Evolutionary conservation across 163 green algal genomes (phyloP).

Genomic region (Trebouxiophyceae sp.): DNA sequence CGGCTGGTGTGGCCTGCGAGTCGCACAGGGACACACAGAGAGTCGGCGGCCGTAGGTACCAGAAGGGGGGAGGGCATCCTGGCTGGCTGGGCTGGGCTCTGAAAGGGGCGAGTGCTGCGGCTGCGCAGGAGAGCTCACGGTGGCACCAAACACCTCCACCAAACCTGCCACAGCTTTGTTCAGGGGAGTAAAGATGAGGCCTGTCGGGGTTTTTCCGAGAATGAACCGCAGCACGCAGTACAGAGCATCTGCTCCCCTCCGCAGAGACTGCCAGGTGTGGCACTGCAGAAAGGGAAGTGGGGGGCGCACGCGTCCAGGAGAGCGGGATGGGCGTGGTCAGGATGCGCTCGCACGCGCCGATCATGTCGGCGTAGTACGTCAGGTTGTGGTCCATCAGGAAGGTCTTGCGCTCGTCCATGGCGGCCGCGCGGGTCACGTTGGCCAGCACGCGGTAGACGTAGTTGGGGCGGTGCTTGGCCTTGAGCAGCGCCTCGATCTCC

Average conservation of each 20-base stretch:
- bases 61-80: background rate
- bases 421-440: conserved; percentile 11
- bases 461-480: conserved; percentile 37
- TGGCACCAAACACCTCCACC: background rate
- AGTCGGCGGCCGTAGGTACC: background rate
- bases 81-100: too few relatives aligned
- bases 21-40: background rate
- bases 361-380: conserved; percentile 62
- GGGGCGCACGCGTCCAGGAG: conserved; percentile 29
- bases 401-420: background rate
- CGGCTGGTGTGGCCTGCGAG: conserved; percentile 21
- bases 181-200: too few relatives aligned
- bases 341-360: conserved; percentile 55
- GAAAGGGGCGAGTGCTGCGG: too few relatives aligned
- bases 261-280: background rate
- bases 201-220: too few relatives aligned
- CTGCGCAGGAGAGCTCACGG: too few relatives aligned
- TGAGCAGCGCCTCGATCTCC: conserved; percentile 43
- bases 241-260: too few relatives aligned
- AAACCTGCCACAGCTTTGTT: conserved; percentile 1
- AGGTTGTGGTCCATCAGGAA: conserved; percentile 59
- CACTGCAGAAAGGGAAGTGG: background rate
- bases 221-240: too few relatives aligned
- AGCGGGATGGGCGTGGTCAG: conserved; percentile 56
- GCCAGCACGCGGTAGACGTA: conserved; percentile 34